Evolutionary conservation across 805 yeast genomes (phyloP), one percentile per base, ranked within the genome.

Genomic region (Monosporozyma siamensis): DNA sequence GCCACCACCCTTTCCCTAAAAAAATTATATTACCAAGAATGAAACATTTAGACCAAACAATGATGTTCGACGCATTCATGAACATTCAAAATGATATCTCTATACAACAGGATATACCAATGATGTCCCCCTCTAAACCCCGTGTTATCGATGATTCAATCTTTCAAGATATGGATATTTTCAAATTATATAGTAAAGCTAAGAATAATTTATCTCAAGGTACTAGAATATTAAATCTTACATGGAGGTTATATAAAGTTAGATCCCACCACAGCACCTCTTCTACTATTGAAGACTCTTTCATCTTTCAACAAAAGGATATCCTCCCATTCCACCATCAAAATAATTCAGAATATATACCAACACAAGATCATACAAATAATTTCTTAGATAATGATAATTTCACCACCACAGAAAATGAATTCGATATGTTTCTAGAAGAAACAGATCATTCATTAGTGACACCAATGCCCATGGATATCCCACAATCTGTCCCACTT

Each of bases 181-280:
- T 95, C 95, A 78, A 78, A 55, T 74, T 88, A 80, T 88, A 88
- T 62, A 70, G 81, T 40, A 75, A 74, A 49, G 94, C 95, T 12
- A 77, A 76, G 49, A 79, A 84, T 9, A 70, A 80, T 10, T 64
- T 88, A 32, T 95, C 95, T 1, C 78, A 84, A 58, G 73, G 75
- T 43, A 72, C 77, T 22, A 67, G 96, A 40, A 82, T 88, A 79
- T 86, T 83, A 55, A 88, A 88, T 57, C 62, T 87, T 42, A 79
- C 94, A 8, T 87, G 95, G 95, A 67, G 96, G 45, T 34, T 48
- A 24, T 45, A 48, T 15, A 25, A 29, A 25, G 14, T 36, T 15
- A 24, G 31, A 25, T 8, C 27, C 8, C 18, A 10, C 21, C 5
- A 27, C 31, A 11, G 15, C 31, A 12, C 9, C 5, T 27, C 15